phyloP scores from a whole-genome alignment of 768 basidiomycete species.

The Lepiota venenata region DNA sequence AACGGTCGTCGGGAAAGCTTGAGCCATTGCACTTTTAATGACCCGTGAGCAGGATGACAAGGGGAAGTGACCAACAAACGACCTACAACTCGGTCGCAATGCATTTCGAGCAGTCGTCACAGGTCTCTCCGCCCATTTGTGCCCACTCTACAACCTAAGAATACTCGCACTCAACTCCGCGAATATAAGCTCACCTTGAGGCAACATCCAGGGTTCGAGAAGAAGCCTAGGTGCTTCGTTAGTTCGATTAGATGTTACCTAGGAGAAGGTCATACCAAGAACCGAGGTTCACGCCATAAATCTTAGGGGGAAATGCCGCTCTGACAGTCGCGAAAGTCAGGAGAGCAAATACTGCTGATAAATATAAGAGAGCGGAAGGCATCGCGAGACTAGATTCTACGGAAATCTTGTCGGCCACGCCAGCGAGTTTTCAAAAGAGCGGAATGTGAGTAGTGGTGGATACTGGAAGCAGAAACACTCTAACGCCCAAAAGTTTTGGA shows the following conservation, averaged over 20 bases:
- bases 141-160: constrained; percentile 52
- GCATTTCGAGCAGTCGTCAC: constrained; percentile 57
- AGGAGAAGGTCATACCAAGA: constrained; percentile 42
- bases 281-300: constrained; percentile 72
- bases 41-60: neutral
- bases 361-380: constrained; percentile 24
- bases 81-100: constrained; percentile 67
- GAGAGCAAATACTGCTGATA: constrained; percentile 9
- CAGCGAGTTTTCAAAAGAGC: constrained; percentile 7
- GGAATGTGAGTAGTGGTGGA: neutral
- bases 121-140: constrained; percentile 68
- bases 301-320: constrained; percentile 37
- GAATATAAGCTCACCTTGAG: constrained; percentile 39
- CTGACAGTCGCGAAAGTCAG: constrained; percentile 14
- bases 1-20: constrained; percentile 55
- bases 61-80: neutral
- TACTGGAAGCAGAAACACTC: constrained; percentile 1
- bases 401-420: neutral
- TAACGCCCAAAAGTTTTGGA: neutral
- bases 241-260: constrained; percentile 8
- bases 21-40: constrained; percentile 48
- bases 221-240: constrained; percentile 49
- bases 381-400: constrained; percentile 9
- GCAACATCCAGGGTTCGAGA: constrained; percentile 83
- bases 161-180: neutral